Percentiles rank a stretch among this genome's conserved stretches.
Conservation (phyloP, 441 rosid genomes). For the Erysimum cheiri region DNA sequence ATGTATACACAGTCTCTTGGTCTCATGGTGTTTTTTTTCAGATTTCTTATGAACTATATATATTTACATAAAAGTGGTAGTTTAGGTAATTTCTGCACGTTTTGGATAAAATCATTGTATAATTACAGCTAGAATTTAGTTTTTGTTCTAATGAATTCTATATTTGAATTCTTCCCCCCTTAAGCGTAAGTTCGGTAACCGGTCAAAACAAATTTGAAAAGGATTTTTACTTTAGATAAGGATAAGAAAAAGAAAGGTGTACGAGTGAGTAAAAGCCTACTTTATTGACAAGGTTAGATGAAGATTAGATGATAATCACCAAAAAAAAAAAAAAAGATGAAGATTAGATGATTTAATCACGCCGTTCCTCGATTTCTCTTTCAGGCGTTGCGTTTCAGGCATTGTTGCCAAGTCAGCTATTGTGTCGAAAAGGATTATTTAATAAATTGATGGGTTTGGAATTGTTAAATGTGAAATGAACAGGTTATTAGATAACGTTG, state of each 20-base stretch:
- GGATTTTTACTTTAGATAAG: constrained; percentile 1
- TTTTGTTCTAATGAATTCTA: neutral
- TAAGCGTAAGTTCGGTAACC: neutral
- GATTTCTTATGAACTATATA: neutral
- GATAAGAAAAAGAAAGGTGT: constrained; percentile 16
- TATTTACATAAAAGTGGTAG: neutral
- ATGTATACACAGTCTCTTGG: neutral
- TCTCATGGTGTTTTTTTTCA: neutral
- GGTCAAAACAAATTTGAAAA: constrained; percentile 1
- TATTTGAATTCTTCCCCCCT: neutral
- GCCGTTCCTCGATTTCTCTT: constrained; percentile 1
- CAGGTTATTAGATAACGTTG: constrained; percentile 19
- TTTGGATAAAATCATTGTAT: too few relatives aligned
- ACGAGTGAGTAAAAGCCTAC: neutral
- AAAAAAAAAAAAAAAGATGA: too few relatives aligned
- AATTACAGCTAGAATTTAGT: neutral
- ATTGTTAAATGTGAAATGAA: constrained; percentile 4
- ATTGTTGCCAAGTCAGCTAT: neutral
- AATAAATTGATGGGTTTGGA: neutral
- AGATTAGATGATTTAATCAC: constrained; percentile 10
- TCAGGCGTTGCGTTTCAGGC: too few relatives aligned
- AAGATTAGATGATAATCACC: neutral
- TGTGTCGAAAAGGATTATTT: neutral
- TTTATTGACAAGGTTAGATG: constrained; percentile 24
- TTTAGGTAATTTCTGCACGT: neutral